Conservation (phyloP, 352 stramenopile species). For the Phytopythium helicoides region DNA sequence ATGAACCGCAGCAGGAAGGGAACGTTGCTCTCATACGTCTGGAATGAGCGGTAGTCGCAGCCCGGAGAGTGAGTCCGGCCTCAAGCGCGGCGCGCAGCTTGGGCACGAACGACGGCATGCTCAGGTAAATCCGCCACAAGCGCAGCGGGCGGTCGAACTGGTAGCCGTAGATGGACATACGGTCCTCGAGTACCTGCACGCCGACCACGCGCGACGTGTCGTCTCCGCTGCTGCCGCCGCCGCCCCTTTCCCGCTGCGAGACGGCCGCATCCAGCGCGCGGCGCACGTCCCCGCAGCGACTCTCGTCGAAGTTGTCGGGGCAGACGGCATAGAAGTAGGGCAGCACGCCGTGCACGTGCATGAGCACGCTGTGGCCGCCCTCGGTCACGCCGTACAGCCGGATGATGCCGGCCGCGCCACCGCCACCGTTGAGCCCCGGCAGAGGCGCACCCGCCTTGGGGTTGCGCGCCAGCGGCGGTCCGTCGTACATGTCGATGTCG, state of each 20-base stretch:
- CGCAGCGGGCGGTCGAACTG: constrained; percentile 72
- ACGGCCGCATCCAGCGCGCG: constrained; percentile 57
- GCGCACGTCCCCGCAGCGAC: constrained; percentile 67
- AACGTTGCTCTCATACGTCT: constrained; percentile 99
- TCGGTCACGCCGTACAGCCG: constrained; percentile 96
- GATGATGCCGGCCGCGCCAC: constrained; percentile 93
- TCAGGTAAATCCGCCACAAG: constrained; percentile 92
- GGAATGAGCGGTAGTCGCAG: constrained; percentile 65
- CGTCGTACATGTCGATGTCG: constrained; percentile 98
- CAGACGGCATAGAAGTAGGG: constrained; percentile 96
- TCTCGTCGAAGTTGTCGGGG: constrained; percentile 64
- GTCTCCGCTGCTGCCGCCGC: constrained; percentile 35
- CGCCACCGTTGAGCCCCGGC: constrained; percentile 84
- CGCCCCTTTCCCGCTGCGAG: constrained; percentile 49
- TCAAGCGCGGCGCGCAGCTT: constrained; percentile 92
- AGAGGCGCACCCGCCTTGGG: constrained; percentile 71
- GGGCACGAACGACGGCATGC: constrained; percentile 94
- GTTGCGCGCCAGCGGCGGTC: constrained; percentile 83
- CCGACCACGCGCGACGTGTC: constrained; percentile 51
- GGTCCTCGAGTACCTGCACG: constrained; percentile 72
- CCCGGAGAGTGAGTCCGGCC: constrained; percentile 69
- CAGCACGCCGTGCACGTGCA: constrained; percentile 97
- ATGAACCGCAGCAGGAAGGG: constrained; percentile 99
- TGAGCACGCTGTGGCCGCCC: constrained; percentile 94
- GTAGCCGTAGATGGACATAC: constrained; percentile 88